A percentile compares a stretch with the other conserved stretches of the same genome.
Evolutionary conservation across 257 asterid genomes (phyloP).

Genomic region (Solanum chiquidenum): DNA sequence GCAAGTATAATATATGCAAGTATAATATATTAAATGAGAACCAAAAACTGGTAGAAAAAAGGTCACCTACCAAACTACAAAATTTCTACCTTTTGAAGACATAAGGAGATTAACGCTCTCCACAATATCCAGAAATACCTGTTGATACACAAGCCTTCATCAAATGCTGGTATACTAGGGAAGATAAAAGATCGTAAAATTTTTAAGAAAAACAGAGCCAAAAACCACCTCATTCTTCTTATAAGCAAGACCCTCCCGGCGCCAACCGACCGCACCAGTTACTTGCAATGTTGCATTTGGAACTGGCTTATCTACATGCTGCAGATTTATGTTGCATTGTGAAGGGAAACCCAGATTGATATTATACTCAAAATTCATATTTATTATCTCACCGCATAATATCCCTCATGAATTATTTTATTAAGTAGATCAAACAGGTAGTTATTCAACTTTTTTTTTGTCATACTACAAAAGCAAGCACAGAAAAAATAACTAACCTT

Average conservation of each 20-base stretch:
- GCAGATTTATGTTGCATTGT: slow-evolving; percentile 7
- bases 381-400: not conserved
- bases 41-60: not conserved
- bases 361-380: not conserved
- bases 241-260: slow-evolving; percentile 91
- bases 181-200: not conserved
- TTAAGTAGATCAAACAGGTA: not conserved
- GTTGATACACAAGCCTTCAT: slow-evolving; percentile 6
- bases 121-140: slow-evolving; percentile 98
- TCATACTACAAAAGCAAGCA: not conserved
- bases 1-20: slow-evolving; percentile 19
- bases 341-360: not conserved
- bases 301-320: slow-evolving; percentile 87
- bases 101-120: slow-evolving; percentile 97
- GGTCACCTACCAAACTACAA: not conserved
- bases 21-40: slow-evolving; percentile 5
- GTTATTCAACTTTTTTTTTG: not conserved
- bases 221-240: slow-evolving; percentile 88
- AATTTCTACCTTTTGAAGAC: slow-evolving; percentile 82
- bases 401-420: not conserved
- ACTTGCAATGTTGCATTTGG: slow-evolving; percentile 99
- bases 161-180: not conserved
- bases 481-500: slow-evolving; percentile 43
- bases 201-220: not conserved
- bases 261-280: slow-evolving; percentile 99